Evolutionary conservation across 176 grass and related monocot species (phyloP).

Genomic region (Oryza glaberrima): DNA sequence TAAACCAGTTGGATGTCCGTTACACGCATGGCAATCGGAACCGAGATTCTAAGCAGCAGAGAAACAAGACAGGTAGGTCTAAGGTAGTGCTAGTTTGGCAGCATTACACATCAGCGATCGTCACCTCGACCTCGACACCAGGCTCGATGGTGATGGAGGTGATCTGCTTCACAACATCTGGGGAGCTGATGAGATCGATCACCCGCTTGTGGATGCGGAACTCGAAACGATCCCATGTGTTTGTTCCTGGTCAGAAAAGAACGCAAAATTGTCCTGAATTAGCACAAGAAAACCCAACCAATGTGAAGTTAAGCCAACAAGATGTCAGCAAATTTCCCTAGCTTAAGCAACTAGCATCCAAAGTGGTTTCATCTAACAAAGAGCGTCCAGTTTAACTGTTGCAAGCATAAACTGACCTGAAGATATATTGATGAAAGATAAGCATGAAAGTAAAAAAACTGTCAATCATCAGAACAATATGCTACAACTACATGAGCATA

Average conservation of each 20-base stretch:
- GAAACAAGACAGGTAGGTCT: not conserved
- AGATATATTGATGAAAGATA: not conserved
- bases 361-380: not conserved
- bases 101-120: constrained; percentile 55
- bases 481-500: not conserved
- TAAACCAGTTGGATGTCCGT: constrained; percentile 13
- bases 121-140: constrained; percentile 64
- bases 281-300: constrained; percentile 46
- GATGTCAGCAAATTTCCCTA: not conserved
- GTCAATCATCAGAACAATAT: not conserved
- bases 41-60: not conserved
- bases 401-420: not conserved
- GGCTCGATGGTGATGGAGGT: constrained; percentile 70
- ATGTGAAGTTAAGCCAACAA: constrained; percentile 10
- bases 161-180: constrained; percentile 71
- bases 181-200: constrained; percentile 65
- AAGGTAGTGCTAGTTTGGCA: not conserved
- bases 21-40: not conserved
- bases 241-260: constrained; percentile 46
- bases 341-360: not conserved
- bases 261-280: not conserved
- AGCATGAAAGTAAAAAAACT: not conserved
- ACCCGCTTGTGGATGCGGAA: constrained; percentile 70
- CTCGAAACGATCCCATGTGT: constrained; percentile 30
- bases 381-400: not conserved